A percentile compares a stretch with the other conserved stretches of the same genome.
These are phyloP conservation scores for Coprinopsis marcescibilis DNA, from an alignment of 768 basidiomycete genomes.

Conservation along the genomic window DNA sequence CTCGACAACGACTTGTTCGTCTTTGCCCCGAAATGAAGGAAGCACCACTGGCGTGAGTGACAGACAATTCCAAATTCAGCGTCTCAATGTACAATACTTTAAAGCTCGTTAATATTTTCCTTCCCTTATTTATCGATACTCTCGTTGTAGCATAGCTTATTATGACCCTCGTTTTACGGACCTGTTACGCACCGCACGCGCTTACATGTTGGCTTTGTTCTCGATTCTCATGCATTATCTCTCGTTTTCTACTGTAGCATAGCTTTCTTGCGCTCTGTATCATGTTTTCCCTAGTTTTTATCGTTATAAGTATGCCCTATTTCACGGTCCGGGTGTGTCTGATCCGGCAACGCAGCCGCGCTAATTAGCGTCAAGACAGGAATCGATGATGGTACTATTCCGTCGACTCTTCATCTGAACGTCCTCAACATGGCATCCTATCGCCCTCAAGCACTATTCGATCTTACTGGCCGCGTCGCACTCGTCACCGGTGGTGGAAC, in stretches of 20 bases:
- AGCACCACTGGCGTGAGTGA: neutral
- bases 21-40: neutral
- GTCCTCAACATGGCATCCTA: conserved; percentile 19
- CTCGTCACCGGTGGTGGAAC: conserved; percentile 51
- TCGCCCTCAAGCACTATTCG: conserved; percentile 34
- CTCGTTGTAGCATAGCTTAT: conserved; percentile 1
- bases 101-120: conserved; percentile 3
- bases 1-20: neutral
- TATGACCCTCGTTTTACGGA: neutral
- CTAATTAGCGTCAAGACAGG: no score
- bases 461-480: conserved; percentile 53
- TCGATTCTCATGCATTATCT: conserved; percentile 1
- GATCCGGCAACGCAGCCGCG: no score
- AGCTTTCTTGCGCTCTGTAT: no score
- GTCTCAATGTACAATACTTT: conserved; percentile 17
- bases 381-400: no score
- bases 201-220: neutral
- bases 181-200: neutral
- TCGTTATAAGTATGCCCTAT: no score
- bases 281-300: no score
- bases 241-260: no score
- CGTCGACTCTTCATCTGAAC: no score
- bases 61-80: conserved; percentile 19
- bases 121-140: neutral
- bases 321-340: no score